phyloP scores from a whole-genome alignment of 768 basidiomycete species.

The Kwoniella sp. region DNA sequence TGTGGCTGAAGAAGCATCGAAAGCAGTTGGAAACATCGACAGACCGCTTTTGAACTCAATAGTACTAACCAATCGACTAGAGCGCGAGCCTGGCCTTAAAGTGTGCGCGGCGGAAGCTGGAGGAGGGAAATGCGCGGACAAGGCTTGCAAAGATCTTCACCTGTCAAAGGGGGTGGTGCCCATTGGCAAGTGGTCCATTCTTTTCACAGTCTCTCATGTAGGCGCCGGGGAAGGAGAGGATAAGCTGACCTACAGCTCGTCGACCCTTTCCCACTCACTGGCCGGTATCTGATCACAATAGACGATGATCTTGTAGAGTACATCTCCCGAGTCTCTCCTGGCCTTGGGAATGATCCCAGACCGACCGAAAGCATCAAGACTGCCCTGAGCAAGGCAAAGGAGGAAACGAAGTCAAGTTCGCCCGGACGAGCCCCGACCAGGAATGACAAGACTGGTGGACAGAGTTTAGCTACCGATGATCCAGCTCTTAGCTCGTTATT shows the following conservation, averaged over 20 bases:
- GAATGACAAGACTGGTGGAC: too few relatives aligned
- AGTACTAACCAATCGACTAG: conserved; percentile 41
- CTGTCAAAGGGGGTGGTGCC: conserved; percentile 30
- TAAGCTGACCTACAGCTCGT: conserved; percentile 10
- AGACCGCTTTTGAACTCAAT: conserved; percentile 29
- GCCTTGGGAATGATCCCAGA: not conserved
- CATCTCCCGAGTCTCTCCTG: not conserved
- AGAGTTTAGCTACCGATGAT: not conserved
- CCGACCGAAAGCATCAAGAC: not conserved
- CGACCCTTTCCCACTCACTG: not conserved
- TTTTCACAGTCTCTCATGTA: not conserved
- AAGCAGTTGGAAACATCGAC: conserved; percentile 5
- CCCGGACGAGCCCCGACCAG: too few relatives aligned
- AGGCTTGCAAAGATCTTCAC: conserved; percentile 39
- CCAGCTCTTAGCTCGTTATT: not conserved
- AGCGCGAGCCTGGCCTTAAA: conserved; percentile 24
- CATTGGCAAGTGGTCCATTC: conserved; percentile 27
- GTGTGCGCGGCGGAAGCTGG: conserved; percentile 41
- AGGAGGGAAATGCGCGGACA: conserved; percentile 46
- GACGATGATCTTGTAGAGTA: conserved; percentile 40
- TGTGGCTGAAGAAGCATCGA: not conserved
- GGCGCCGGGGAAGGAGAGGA: not conserved
- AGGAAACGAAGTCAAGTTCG: not conserved
- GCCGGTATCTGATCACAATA: conserved; percentile 1
- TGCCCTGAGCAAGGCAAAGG: not conserved